Conservation (phyloP, 2,329 filamentous ascomycete species). For the Nemania serpens region DNA sequence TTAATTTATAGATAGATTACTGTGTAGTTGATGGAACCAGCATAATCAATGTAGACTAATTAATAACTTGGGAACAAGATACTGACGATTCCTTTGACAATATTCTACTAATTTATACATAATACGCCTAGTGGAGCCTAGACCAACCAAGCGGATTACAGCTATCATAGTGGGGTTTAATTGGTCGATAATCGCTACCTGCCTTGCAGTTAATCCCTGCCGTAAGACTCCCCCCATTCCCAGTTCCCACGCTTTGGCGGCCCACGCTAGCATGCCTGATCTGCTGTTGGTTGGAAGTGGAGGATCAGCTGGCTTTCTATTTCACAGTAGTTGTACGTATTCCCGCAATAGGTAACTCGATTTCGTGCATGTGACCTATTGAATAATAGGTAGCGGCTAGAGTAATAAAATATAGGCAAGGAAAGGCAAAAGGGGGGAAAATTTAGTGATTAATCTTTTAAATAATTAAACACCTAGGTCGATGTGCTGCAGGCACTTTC, state of each 20-base stretch:
- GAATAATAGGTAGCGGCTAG: not conserved
- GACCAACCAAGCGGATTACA: conserved; percentile 20
- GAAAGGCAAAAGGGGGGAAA: not conserved
- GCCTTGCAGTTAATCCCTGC: conserved; percentile 3
- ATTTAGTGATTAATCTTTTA: not conserved
- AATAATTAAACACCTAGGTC: conserved; percentile 2
- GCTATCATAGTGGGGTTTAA: not conserved
- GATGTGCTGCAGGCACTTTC: not conserved
- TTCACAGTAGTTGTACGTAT: not conserved
- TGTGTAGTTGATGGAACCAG: too few relatives aligned
- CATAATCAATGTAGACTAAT: too few relatives aligned
- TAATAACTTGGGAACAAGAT: too few relatives aligned
- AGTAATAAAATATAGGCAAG: not conserved
- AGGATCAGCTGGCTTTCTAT: not conserved
- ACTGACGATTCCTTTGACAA: too few relatives aligned
- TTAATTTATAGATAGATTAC: too few relatives aligned
- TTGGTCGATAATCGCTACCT: conserved; percentile 12
- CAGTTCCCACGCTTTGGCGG: conserved; percentile 19
- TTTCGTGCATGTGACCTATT: conserved; percentile 14
- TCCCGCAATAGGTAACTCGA: too few relatives aligned
- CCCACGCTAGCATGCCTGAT: not conserved
- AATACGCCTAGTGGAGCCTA: conserved; percentile 12
- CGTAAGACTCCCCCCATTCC: conserved; percentile 14
- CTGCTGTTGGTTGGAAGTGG: not conserved
- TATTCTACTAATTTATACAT: too few relatives aligned